Evolutionary conservation across 805 yeast genomes (phyloP).

Genomic region (Metschnikowia corniflorae): DNA sequence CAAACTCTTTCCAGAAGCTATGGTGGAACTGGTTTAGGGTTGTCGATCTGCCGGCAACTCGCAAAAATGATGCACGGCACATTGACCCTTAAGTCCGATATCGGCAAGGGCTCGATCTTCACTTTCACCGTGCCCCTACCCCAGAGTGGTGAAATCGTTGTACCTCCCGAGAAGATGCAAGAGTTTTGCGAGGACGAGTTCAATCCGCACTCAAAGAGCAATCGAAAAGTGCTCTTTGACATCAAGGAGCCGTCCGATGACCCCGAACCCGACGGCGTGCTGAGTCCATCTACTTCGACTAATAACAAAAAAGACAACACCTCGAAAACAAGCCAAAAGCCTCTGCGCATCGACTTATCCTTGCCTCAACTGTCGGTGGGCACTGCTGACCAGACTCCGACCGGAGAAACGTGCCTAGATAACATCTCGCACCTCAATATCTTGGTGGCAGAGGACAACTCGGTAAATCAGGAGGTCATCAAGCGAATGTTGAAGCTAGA

Average conservation of each 20-base stretch:
- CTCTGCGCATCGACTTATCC: conserved; percentile 3
- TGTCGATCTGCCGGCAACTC: conserved; percentile 83
- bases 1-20: conserved; percentile 85
- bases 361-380: conserved; percentile 13
- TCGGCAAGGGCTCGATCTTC: conserved; percentile 84
- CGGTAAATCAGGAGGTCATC: conserved; percentile 92
- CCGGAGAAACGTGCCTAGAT: conserved; percentile 22
- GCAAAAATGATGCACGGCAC: conserved; percentile 91
- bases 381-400: conserved; percentile 13
- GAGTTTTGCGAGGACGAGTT: conserved; percentile 64
- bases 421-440: conserved; percentile 42
- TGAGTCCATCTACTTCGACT: background rate
- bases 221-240: conserved; percentile 47
- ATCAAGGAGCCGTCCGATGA: conserved; percentile 9
- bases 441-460: conserved; percentile 90
- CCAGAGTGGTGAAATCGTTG: conserved; percentile 55
- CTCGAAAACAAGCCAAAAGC: background rate
- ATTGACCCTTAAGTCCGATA: conserved; percentile 63
- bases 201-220: conserved; percentile 50
- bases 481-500: conserved; percentile 83
- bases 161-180: conserved; percentile 33
- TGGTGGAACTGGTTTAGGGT: conserved; percentile 96
- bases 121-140: conserved; percentile 73
- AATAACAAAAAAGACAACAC: background rate
- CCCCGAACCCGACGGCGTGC: background rate